Evolutionary conservation across 164 flowering plant genomes (phyloP).

Genomic region (Vitis rotundifolia): DNA sequence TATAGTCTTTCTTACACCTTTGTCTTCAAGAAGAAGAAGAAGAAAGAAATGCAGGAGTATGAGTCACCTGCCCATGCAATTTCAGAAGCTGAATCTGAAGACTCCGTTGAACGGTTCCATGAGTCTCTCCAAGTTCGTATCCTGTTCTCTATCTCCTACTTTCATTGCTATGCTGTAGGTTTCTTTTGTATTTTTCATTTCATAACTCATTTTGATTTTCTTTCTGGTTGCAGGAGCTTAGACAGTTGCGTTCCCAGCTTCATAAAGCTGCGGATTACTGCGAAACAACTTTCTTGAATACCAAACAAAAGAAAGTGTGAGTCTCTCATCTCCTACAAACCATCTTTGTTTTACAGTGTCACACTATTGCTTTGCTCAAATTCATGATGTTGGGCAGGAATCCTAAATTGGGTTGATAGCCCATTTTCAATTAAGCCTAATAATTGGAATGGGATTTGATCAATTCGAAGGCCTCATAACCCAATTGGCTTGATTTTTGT

Average conservation of each 20-base stretch:
- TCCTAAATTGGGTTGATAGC: no score
- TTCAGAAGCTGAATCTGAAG: slow-evolving; percentile 19
- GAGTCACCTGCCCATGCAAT: slow-evolving; percentile 6
- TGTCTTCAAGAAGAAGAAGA: background rate
- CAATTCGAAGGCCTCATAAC: no score
- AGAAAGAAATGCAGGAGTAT: slow-evolving; percentile 8
- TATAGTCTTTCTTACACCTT: no score
- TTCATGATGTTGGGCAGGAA: no score
- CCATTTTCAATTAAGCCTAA: no score
- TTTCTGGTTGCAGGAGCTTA: slow-evolving; percentile 55
- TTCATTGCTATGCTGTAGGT: background rate
- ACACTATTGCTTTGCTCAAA: background rate
- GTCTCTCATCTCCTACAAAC: background rate
- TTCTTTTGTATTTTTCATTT: background rate
- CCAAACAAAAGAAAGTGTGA: slow-evolving; percentile 49
- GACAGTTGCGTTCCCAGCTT: slow-evolving; percentile 68
- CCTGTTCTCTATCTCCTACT: background rate
- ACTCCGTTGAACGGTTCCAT: slow-evolving; percentile 21
- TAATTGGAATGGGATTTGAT: no score
- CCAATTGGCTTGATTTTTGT: no score
- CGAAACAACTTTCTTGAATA: slow-evolving; percentile 48
- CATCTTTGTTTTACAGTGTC: background rate
- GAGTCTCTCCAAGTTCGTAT: slow-evolving; percentile 41
- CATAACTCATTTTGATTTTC: background rate
- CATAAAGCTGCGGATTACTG: slow-evolving; percentile 78